Base-by-base conservation (phyloP, 1,139 yeast species). In the Yamadazyma songkhlaensis region DNA sequence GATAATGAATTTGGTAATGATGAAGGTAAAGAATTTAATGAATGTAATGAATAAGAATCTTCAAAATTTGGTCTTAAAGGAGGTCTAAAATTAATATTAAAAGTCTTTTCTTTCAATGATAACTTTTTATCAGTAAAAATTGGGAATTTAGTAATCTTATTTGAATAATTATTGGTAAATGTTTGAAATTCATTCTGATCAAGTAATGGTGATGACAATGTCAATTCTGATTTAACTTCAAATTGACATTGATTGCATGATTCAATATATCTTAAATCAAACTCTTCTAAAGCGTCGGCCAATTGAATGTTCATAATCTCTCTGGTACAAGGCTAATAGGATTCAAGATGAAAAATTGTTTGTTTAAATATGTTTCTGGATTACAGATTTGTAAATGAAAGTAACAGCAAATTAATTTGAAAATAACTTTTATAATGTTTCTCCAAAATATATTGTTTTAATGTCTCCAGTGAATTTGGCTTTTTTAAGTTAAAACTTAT, bases 201-300 rank as follows among this genome's bases (percentile, higher is more conserved):
- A 21, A 46, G 33, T 28, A 48, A 44, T 5, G 52, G 52, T n/a
- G 50, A 46, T 26, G 48, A 46, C 32, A 48, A 38, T 1, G 51
- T 48, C 15, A 45, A 35, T 27, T 37, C 35, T 15, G 40, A 36
- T 28, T 46, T 42, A 7, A 43, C 31, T 13, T 44, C 38, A 11
- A 38, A 35, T 3, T 43, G 37, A 34, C 50, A 43, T 36, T 49
- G 54, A 31, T 50, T 49, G 38, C 54, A 53, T n/a, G 53, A 48
- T 36, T 53, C 55, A 33, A 47, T 42, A 38, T 53, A 51, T 12
- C 47, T 38, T 15, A 44, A 34, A 37, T 49, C 53, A 38, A 49
- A 49, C 27, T 49, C 53, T 37, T 49, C 53, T 35, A 49, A 37
- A 6, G 53, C 44, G 36, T 49, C 52, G 25, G 49, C 44, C 35